These are phyloP conservation scores for Globisporangium carolinianum DNA, from an alignment of 352 stramenopile genomes.

Conservation along the genomic window DNA sequence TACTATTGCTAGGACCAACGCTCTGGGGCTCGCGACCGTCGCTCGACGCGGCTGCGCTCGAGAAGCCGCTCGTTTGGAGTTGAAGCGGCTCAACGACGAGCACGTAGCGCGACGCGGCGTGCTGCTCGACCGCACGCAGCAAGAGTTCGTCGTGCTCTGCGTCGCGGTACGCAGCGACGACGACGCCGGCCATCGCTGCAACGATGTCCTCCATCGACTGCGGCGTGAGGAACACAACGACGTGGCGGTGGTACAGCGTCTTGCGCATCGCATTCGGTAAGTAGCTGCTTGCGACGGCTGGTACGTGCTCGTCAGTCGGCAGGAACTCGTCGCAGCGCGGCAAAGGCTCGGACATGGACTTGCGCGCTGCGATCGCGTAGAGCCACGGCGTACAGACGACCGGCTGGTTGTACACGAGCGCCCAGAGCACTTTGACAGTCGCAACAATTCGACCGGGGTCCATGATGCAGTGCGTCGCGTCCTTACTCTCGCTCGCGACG, in stretches of 20 bases:
- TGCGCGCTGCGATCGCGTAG: conserved; percentile 65
- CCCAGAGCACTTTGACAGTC: conserved; percentile 84
- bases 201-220: conserved; percentile 79
- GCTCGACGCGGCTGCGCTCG: conserved; percentile 41
- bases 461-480: conserved; percentile 84
- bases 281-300: conserved; percentile 56
- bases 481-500: conserved; percentile 38
- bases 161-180: conserved; percentile 50
- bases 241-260: conserved; percentile 62
- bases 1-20: neutral
- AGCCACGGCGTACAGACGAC: conserved; percentile 81
- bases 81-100: conserved; percentile 58
- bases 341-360: conserved; percentile 64
- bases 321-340: conserved; percentile 74
- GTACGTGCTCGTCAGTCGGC: conserved; percentile 46
- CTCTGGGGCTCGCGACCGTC: conserved; percentile 25
- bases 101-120: conserved; percentile 37
- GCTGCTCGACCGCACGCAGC: conserved; percentile 45
- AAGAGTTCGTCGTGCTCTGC: conserved; percentile 46
- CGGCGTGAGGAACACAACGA: conserved; percentile 64
- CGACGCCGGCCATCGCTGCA: conserved; percentile 63
- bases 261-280: conserved; percentile 71
- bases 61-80: conserved; percentile 39
- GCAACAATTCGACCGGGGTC: conserved; percentile 73
- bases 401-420: conserved; percentile 77